Evolutionary conservation across 352 stramenopile genomes (phyloP).

Genomic region (Phytophthora syringae): DNA sequence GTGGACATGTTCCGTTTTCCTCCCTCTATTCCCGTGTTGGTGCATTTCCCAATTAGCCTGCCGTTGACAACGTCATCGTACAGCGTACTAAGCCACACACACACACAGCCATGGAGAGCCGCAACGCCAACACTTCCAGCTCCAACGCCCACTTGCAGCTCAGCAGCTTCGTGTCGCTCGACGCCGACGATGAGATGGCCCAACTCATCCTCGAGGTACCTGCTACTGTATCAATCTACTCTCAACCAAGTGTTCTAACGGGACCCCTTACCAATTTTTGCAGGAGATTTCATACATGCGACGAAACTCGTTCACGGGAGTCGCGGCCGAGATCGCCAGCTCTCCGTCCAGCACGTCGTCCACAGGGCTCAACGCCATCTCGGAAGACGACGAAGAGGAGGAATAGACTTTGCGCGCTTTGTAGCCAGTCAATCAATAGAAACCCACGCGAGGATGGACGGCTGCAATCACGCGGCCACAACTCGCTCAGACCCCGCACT

Average conservation of each 20-base stretch:
- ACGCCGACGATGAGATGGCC: conserved; percentile 76
- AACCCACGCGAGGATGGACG: conserved; percentile 14
- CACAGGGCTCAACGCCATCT: conserved; percentile 72
- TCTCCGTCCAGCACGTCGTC: conserved; percentile 68
- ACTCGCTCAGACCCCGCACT: conserved; percentile 14
- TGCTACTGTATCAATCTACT: conserved; percentile 1
- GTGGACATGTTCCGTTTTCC: conserved; percentile 34
- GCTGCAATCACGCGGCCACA: conserved; percentile 18
- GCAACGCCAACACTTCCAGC: conserved; percentile 23
- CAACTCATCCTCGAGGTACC: conserved; percentile 83
- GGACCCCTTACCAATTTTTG: conserved; percentile 4
- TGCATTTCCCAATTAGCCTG: conserved; percentile 30
- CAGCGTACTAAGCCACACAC: background rate
- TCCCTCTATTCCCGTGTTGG: conserved; percentile 11
- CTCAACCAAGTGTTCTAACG: conserved; percentile 3
- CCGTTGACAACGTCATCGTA: conserved; percentile 8
- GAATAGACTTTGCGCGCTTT: conserved; percentile 25
- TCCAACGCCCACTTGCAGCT: conserved; percentile 69
- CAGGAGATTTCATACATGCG: conserved; percentile 77
- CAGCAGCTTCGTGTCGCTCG: conserved; percentile 81
- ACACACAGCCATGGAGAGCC: conserved; percentile 48
- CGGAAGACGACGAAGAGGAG: conserved; percentile 69
- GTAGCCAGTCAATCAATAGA: conserved; percentile 20
- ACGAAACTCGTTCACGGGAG: conserved; percentile 62
- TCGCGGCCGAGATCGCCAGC: conserved; percentile 69